A percentile compares a stretch with the other conserved stretches of the same genome.
Evolutionary conservation across 2,329 filamentous ascomycete genomes (phyloP).

Genomic region (Sporothrix protearum): DNA sequence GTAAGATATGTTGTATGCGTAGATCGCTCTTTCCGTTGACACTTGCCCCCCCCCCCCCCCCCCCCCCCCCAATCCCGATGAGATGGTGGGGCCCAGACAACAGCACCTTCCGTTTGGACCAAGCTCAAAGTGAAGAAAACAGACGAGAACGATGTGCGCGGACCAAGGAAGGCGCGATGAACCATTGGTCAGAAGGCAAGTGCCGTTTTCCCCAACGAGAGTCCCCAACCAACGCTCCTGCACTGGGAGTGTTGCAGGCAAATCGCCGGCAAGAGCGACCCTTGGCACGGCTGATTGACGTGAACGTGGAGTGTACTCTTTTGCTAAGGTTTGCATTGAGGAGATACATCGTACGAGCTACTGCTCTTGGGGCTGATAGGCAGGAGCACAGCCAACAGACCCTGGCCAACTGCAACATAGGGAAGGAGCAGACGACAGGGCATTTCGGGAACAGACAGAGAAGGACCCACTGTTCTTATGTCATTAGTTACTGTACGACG

Average conservation of each 20-base stretch:
- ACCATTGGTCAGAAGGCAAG: slow-evolving; percentile 6
- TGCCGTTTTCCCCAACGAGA: background rate
- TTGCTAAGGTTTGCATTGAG: background rate
- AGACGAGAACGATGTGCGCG: slow-evolving; percentile 16
- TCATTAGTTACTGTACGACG: background rate
- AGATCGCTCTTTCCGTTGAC: background rate
- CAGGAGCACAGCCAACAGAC: background rate
- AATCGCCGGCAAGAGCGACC: background rate
- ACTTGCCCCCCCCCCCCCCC: no score
- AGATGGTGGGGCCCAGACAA: background rate
- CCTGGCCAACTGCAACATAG: background rate
- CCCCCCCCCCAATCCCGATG: no score
- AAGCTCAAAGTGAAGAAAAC: slow-evolving; percentile 22
- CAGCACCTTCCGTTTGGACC: slow-evolving; percentile 1
- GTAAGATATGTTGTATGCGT: background rate
- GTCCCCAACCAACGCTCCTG: background rate
- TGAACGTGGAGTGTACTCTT: background rate
- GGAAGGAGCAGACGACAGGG: background rate
- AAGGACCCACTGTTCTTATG: slow-evolving; percentile 11
- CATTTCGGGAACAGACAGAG: background rate
- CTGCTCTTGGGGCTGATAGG: background rate
- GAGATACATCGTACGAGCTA: background rate
- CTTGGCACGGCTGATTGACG: slow-evolving; percentile 13
- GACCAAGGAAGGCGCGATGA: background rate
- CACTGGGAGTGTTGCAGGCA: background rate